phyloP scores from a whole-genome alignment of 371 early-diverging fungal species.

The Rhizopus arrhizus region DNA sequence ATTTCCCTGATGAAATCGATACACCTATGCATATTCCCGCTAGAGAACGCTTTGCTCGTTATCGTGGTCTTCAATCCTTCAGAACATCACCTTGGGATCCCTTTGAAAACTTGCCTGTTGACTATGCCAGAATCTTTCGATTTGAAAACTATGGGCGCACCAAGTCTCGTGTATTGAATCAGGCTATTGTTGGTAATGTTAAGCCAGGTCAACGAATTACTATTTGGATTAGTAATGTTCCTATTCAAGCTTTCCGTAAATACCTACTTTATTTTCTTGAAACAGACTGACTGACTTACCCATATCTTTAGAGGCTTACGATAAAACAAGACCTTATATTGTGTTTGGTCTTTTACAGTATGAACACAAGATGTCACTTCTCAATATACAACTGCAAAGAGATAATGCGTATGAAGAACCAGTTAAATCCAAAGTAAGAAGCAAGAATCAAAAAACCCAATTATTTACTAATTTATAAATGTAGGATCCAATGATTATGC shows the following conservation, averaged over 20 bases:
- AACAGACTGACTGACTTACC: background rate
- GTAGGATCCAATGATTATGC: constrained; percentile 85
- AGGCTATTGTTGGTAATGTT: constrained; percentile 58
- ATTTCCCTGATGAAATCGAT: constrained; percentile 97
- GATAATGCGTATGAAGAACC: constrained; percentile 72
- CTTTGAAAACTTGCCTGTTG: constrained; percentile 94
- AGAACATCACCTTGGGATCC: constrained; percentile 96
- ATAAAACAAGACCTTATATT: constrained; percentile 64
- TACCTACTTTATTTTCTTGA: background rate
- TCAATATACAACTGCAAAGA: constrained; percentile 79
- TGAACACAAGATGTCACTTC: constrained; percentile 90
- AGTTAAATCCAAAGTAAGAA: constrained; percentile 66
- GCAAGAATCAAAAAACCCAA: background rate
- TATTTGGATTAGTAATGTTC: constrained; percentile 74
- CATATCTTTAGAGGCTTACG: constrained; percentile 44
- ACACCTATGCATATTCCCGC: constrained; percentile 87
- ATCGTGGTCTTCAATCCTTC: constrained; percentile 93
- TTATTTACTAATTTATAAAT: background rate
- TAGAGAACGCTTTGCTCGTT: constrained; percentile 84
- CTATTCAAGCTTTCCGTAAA: constrained; percentile 61
- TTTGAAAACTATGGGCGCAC: constrained; percentile 86
- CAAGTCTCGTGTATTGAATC: constrained; percentile 68
- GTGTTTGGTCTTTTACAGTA: constrained; percentile 88
- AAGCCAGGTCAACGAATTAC: constrained; percentile 68
- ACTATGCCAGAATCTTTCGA: constrained; percentile 94